These are phyloP conservation scores for Grosmannia penicillata DNA, from an alignment of 2,329 filamentous ascomycete species.

Conservation along the genomic window DNA sequence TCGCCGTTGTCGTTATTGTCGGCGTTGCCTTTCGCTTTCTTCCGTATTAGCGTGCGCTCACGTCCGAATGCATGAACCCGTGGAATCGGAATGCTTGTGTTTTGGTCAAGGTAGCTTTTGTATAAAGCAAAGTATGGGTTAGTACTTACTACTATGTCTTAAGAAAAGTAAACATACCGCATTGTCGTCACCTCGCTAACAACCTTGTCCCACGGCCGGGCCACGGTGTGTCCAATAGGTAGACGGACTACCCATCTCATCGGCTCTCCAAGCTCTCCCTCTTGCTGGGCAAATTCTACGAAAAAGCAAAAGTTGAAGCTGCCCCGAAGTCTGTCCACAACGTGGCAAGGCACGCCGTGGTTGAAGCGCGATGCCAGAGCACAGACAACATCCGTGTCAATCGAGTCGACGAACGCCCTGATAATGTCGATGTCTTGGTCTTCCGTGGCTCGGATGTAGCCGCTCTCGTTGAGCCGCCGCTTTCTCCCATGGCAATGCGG, in stretches of 20 bases:
- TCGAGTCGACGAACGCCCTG: slow-evolving; percentile 1
- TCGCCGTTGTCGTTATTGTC: neutral
- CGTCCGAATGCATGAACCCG: slow-evolving; percentile 12
- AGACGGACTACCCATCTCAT: neutral
- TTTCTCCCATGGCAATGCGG: slow-evolving; percentile 1
- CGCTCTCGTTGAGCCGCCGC: slow-evolving; percentile 2
- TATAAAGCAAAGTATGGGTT: neutral
- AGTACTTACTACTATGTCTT: neutral
- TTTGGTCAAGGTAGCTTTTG: slow-evolving; percentile 9
- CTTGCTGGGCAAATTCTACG: neutral
- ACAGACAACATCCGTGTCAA: slow-evolving; percentile 4
- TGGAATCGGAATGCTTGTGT: slow-evolving; percentile 13
- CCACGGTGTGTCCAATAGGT: neutral
- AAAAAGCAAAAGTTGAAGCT: slow-evolving; percentile 5
- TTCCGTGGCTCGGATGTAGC: slow-evolving; percentile 2
- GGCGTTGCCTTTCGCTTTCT: neutral
- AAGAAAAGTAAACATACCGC: neutral
- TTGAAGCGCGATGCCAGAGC: slow-evolving; percentile 1
- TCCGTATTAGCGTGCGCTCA: neutral
- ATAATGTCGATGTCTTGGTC: slow-evolving; percentile 1
- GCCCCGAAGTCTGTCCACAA: slow-evolving; percentile 1
- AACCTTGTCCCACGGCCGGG: neutral
- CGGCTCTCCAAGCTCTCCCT: neutral
- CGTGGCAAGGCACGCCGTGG: slow-evolving; percentile 1
- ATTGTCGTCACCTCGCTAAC: neutral